Evolutionary conservation across 139 green algal species (phyloP).

Genomic region (Chlorella sp.): DNA sequence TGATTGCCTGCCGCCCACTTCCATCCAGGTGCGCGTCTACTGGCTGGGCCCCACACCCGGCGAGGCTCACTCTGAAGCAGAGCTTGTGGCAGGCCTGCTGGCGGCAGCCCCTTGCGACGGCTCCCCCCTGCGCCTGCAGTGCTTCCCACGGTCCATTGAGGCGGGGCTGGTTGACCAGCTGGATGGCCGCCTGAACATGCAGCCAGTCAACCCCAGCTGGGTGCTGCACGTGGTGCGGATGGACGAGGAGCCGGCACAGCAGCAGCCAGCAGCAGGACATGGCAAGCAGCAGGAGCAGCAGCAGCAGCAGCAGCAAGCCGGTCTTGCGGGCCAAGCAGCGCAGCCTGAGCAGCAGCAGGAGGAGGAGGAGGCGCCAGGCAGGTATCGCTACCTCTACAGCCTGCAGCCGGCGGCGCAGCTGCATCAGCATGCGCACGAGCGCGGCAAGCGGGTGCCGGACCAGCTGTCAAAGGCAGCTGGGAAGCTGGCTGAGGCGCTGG

Average conservation of each 20-base stretch:
- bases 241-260: neutral
- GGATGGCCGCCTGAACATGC: neutral
- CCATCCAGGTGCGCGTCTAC: neutral
- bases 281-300: neutral
- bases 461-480: slow-evolving; percentile 29
- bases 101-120: neutral
- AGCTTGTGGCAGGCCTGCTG: neutral
- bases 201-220: slow-evolving; percentile 16
- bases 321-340: too few relatives aligned
- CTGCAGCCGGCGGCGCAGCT: slow-evolving; percentile 8
- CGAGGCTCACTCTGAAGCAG: neutral
- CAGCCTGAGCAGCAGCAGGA: neutral
- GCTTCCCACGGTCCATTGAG: neutral
- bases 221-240: slow-evolving; percentile 15
- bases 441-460: slow-evolving; percentile 12
- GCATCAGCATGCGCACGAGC: neutral
- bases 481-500: slow-evolving; percentile 24
- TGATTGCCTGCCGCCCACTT: too few relatives aligned
- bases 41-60: slow-evolving; percentile 1
- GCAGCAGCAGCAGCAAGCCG: neutral
- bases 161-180: slow-evolving; percentile 9
- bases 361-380: neutral
- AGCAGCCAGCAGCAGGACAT: neutral
- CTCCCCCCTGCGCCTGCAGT: slow-evolving; percentile 16
- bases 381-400: slow-evolving; percentile 2